Conservation (phyloP, 73 alveolate genomes). For the Paramecium octaurelia region DNA sequence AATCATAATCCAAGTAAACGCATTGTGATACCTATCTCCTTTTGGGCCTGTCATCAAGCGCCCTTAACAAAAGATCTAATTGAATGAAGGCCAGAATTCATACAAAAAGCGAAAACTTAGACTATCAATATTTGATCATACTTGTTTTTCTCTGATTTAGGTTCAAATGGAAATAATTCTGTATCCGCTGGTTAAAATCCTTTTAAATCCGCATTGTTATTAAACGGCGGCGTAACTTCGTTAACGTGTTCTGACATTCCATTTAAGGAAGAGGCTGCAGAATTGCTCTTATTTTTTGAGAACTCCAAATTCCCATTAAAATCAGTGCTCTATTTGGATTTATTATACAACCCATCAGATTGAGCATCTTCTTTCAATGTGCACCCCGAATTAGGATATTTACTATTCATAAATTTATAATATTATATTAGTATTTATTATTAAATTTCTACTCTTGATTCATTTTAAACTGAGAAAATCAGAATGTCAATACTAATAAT, state of each 20-base stretch:
- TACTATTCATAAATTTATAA: background rate
- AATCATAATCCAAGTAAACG: constrained; percentile 56
- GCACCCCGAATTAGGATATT: constrained; percentile 13
- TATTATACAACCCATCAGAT: background rate
- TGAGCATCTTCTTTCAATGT: background rate
- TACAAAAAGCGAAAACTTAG: constrained; percentile 24
- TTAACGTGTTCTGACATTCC: background rate
- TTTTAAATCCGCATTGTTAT: background rate
- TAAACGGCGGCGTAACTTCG: constrained; percentile 25
- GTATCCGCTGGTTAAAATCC: background rate
- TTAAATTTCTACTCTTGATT: background rate
- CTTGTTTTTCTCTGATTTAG: background rate
- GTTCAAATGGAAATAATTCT: background rate
- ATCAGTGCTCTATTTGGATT: background rate
- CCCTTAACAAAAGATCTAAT: constrained; percentile 59
- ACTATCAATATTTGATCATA: background rate
- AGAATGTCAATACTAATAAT: background rate
- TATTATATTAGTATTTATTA: background rate
- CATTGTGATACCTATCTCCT: constrained; percentile 30
- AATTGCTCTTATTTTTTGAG: background rate
- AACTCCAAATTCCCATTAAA: constrained; percentile 25
- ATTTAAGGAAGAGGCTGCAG: constrained; percentile 8
- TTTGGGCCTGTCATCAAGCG: constrained; percentile 68
- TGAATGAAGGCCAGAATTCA: constrained; percentile 68
- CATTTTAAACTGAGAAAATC: background rate